Evolutionary conservation across 352 stramenopile genomes (phyloP), one percentile per base, ranked within the genome.

Genomic region (Pythium brassicae): DNA sequence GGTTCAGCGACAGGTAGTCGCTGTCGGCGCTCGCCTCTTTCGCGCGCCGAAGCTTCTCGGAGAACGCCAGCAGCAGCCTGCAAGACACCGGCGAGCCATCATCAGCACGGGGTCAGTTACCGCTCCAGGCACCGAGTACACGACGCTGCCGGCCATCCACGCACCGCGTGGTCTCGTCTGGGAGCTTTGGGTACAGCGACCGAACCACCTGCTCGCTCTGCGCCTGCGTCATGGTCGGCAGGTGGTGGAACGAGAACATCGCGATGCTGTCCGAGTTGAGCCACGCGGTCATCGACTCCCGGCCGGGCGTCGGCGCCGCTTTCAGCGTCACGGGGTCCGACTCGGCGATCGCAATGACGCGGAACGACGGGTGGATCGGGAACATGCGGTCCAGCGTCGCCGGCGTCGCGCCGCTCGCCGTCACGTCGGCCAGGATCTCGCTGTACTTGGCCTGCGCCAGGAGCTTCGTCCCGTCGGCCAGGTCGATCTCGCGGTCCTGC

Each of bases 401-500:
- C 5, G 58, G 29, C 23, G 65, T 62, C 11, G 63, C 50, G 14
- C 64, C 62, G 46, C 53, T 58, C 8, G 40, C 50, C 27, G 64
- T 39, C 11, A 63, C 53, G 22, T 68, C 61, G 5, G 34, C 25
- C 6, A 79, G 27, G 5, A 90, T 76, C 44, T 65, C 68, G 50
- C 87, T 68, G 48, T 83, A 89, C 55, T 86, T 87, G 25, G 68
- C 20, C 40, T 78, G 63, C 12, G 68, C 69, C 11, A 92, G 57
- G 29, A 98, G 70, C 34, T 92, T 91, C 3, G 78, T 87, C 2
- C 93, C 92, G 66, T 98, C 89, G 0, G 89, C 88, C 20, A 98
- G 66, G 42, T 95, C 72, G 44, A 94, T 78, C 45, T 95, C 84
- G n/a, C 89, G 80, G 29, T 97, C 83, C 65, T 94, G 82, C 32